A percentile compares a stretch with the other conserved stretches of the same genome.
Evolutionary conservation across 2,329 filamentous ascomycete genomes (phyloP).

Genomic region (Ambrosiella beaveri): DNA sequence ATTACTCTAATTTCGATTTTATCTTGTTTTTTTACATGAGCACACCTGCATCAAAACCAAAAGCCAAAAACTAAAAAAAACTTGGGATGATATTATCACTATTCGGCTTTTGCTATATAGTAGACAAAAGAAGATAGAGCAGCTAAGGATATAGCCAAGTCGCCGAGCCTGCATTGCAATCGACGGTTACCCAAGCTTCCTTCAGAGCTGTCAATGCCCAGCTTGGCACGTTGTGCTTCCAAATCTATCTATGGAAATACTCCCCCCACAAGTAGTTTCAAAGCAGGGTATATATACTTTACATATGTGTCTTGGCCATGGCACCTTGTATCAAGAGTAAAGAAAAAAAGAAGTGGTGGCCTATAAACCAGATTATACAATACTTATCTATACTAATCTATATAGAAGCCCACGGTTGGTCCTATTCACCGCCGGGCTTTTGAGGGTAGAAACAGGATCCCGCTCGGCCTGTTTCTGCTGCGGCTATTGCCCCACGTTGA

Average conservation of each 20-base stretch:
- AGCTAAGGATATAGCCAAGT: neutral
- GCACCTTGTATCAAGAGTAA: too few species aligned
- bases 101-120: neutral
- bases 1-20: too few species aligned
- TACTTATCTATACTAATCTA: too few species aligned
- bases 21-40: too few species aligned
- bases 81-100: neutral
- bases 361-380: too few species aligned
- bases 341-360: too few species aligned
- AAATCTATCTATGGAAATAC: too few species aligned
- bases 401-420: neutral
- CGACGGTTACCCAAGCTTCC: neutral
- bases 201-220: neutral
- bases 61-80: too few species aligned
- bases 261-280: too few species aligned
- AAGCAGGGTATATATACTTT: too few species aligned
- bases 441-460: neutral
- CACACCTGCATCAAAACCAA: too few species aligned
- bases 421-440: neutral
- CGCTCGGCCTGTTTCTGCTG: conserved; percentile 8
- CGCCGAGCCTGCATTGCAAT: neutral
- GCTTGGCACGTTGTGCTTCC: neutral
- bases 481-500: conserved; percentile 4
- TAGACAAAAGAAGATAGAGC: neutral
- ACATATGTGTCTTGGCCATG: too few species aligned